Evolutionary conservation across 2,329 filamentous ascomycete species (phyloP), one percentile per base, ranked within the genome.

Genomic region (Epichloe sibirici): DNA sequence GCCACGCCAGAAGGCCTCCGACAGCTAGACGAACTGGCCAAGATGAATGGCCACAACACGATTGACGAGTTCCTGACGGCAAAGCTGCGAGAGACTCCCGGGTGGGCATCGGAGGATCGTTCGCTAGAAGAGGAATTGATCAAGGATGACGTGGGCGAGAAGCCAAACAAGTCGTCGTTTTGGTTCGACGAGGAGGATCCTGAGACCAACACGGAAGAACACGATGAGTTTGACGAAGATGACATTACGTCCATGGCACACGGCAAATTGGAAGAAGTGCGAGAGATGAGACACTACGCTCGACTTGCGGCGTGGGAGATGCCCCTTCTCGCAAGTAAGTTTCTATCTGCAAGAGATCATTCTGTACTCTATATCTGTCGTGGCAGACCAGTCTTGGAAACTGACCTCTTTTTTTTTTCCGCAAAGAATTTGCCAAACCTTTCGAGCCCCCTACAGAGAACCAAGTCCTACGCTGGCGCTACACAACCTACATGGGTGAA

Each of bases 401-500:
- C 31, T 51, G 2, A 50, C 48, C 12, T n/a, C 1, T 15, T 37
- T 3, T 37, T 28, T 45, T 45, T 21, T 13, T 44, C 23, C 1
- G 25, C 25, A 34, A 15, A 95, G 88, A 91, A 66, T 79, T 93
- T 57, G 85, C 88, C 52, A 88, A 88, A 69, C 85, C 88, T 17
- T 97, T 95, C 67, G 71, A 77, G 55, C 79, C 83, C 83, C 89
- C 91, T 2, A 76, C 78, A 13, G 68, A 75, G 34, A 69, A 81
- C 45, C 77, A 87, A 61, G 82, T 89, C 45, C 81, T 98, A 53
- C 86, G 91, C 62, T 98, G 96, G 82, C 85, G 93, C 62, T 96
- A 95, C 74, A 98, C 93, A 15, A 90, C 86, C 39, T 97, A 97
- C 72, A 85, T 98, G 78, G 91, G 91, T 62, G 93, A 97, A 71